Base-by-base conservation (phyloP, 2,329 filamentous ascomycete species). In the Ascochyta clinopodiicola region DNA sequence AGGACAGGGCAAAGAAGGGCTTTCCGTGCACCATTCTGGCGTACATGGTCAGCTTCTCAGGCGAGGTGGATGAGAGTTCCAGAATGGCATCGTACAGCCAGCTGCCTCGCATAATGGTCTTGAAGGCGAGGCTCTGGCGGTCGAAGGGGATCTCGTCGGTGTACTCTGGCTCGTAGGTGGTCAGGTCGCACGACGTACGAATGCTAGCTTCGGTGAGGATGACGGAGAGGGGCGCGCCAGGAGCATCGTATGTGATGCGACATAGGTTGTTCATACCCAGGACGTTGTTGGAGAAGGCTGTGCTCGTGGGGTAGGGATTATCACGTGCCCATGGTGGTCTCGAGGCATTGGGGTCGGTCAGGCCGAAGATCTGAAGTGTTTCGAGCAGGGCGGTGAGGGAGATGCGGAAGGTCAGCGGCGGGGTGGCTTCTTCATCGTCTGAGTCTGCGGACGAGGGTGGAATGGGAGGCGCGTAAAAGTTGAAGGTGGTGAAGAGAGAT, bases 301-400 rank as follows among this genome's bases (percentile, higher is more conserved):
- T 89, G 78, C 51, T 86, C 80, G 75, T 86, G 82, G 71, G 77
- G 66, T 64, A 78, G 54, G 71, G 77, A 63, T 61, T 78, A 63
- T 70, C 77, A 72, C 59, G 76, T 45, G 64, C 76, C 77, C 69
- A 77, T 65, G 57, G 69, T 52, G 66, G 73, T 62, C 62, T 75
- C 53, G 52, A 68, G 58, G 63, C 76, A 51, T 63, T 67, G 10
- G 79, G 77, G 55, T 80, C 79, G 21, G 77, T 79, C 44, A 93
- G 85, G 44, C 92, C 92, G 69, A 99, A 96, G 44, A 99, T 98
- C 70, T 97, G 94, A 7, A 99, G 83, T 0, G 94, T 96, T 78
- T 98, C 95, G 48, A 99, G 85, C 3, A 99, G 84, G 17, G 94
- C 91, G 4, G 88, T 83, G 8, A 99, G 84, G 2, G 92, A 95